Conservation (phyloP, 768 basidiomycete species). For the Plicaturopsis crispa region DNA sequence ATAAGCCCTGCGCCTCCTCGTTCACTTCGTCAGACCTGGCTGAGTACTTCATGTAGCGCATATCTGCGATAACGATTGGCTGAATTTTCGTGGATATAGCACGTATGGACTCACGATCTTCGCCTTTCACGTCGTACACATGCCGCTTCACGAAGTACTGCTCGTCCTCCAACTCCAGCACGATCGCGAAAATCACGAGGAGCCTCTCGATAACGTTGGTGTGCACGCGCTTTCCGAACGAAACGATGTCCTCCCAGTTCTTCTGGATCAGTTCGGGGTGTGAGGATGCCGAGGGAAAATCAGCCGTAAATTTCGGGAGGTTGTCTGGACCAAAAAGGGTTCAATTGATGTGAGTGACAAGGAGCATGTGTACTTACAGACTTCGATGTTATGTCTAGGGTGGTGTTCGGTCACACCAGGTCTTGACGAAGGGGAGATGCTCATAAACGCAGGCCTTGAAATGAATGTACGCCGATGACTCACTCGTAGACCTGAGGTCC, state of each 20-base stretch:
- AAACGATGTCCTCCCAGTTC: slow-evolving; percentile 2
- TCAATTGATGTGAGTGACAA: too few species aligned
- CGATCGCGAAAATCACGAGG: slow-evolving; percentile 1
- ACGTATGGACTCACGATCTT: slow-evolving; percentile 3
- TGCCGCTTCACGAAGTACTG: slow-evolving; percentile 3
- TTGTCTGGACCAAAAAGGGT: too few species aligned
- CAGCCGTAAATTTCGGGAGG: too few species aligned
- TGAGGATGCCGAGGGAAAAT: too few species aligned
- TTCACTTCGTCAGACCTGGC: not conserved
- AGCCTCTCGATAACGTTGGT: not conserved
- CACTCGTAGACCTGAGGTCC: too few species aligned
- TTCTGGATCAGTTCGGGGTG: not conserved
- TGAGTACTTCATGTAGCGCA: not conserved
- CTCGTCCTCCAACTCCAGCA: slow-evolving; percentile 2
- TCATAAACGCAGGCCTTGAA: too few species aligned
- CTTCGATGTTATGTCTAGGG: too few species aligned
- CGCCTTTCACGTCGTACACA: slow-evolving; percentile 1
- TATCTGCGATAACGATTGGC: not conserved
- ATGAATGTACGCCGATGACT: too few species aligned
- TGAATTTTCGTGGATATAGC: not conserved
- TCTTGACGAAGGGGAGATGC: too few species aligned
- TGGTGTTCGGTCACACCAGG: too few species aligned
- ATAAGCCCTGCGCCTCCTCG: not conserved
- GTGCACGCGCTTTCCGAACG: not conserved
- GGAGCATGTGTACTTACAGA: too few species aligned